Evolutionary conservation across 768 basidiomycete genomes (phyloP), one percentile per base, ranked within the genome.

Genomic region (Galerina sulciceps): DNA sequence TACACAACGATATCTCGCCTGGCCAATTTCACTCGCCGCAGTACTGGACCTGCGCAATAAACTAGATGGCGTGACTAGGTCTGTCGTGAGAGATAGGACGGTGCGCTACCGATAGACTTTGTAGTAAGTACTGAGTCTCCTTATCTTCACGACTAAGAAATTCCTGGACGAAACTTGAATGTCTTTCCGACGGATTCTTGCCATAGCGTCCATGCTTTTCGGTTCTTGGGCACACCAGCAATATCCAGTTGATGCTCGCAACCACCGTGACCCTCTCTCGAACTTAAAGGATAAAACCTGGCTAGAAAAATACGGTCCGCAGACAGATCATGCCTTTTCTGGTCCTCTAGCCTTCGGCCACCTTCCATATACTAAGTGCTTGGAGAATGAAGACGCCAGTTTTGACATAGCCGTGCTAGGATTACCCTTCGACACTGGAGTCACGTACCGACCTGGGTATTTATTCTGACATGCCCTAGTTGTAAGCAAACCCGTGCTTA

Each of bases 281-380:
- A 45, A 40, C 14, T 38, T 41, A 17, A 41, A 59, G 22, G 63
- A 61, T 15, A 68, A 67, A 15, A 83, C 82, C 51, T 92, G 89
- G 89, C 69, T 79, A 6, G 78, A 84, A 54, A 92, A 90, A 71
- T 94, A 92, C 63, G 91, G 91, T n/a, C 67, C 72, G 9, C 88
- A 91, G 61, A 78, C 81, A 17, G 92, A 95, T 73, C 85, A 88
- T 41, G 72, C 80, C 4, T 96, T 92, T 76, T 85, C 89, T 6
- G 94, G 94, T 0, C 89, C 92, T 31, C 79, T 90, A 14, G 81
- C 91, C 0, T 96, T 96, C 76, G 90, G 93, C 17, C 93, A 93
- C 66, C 75, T 93, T 13, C 87, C 91, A 1, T 93, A 92, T 69
- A 64, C 77, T 8, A 82, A 83, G 37, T 94, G 92, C 68, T 76